These are phyloP conservation scores for Microdochium paspali DNA, from an alignment of 2,329 filamentous ascomycete genomes.

Conservation along the genomic window DNA sequence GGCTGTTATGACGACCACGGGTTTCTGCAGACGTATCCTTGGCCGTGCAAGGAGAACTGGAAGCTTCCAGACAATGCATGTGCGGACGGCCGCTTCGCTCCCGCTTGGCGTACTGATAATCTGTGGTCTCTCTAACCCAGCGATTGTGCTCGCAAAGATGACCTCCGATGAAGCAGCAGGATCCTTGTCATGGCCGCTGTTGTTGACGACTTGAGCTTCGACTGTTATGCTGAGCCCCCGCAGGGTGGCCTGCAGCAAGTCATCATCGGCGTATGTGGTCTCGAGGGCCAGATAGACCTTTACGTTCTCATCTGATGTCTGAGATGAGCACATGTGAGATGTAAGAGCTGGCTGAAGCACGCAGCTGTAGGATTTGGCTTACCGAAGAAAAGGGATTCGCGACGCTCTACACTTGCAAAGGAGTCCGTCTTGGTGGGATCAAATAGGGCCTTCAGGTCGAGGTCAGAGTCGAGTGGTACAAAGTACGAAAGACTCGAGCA, in stretches of 20 bases:
- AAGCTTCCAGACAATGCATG: slow-evolving; percentile 52
- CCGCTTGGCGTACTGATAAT: slow-evolving; percentile 27
- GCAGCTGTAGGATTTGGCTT: slow-evolving; percentile 17
- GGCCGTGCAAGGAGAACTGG: slow-evolving; percentile 48
- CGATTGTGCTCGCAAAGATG: slow-evolving; percentile 47
- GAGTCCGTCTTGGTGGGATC: slow-evolving; percentile 35
- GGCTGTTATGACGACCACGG: slow-evolving; percentile 56
- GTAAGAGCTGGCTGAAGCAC: slow-evolving; percentile 7
- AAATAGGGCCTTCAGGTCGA: slow-evolving; percentile 44
- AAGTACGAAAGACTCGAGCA: slow-evolving; percentile 51
- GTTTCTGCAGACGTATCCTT: slow-evolving; percentile 55
- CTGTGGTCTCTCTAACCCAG: slow-evolving; percentile 39
- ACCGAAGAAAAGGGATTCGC: slow-evolving; percentile 67
- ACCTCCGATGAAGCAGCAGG: slow-evolving; percentile 42
- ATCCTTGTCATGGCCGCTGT: slow-evolving; percentile 37
- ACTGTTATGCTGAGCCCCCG: slow-evolving; percentile 55
- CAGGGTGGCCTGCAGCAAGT: slow-evolving; percentile 47
- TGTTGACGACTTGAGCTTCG: slow-evolving; percentile 56
- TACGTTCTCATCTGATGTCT: slow-evolving; percentile 61
- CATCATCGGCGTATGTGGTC: slow-evolving; percentile 50
- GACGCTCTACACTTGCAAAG: slow-evolving; percentile 36
- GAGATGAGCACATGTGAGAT: slow-evolving; percentile 36
- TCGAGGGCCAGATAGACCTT: slow-evolving; percentile 60
- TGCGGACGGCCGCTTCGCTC: slow-evolving; percentile 20
- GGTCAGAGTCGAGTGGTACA: slow-evolving; percentile 45